phyloP scores from a whole-genome alignment of 2,329 filamentous ascomycete genomes.

The Aspergillus sp. region DNA sequence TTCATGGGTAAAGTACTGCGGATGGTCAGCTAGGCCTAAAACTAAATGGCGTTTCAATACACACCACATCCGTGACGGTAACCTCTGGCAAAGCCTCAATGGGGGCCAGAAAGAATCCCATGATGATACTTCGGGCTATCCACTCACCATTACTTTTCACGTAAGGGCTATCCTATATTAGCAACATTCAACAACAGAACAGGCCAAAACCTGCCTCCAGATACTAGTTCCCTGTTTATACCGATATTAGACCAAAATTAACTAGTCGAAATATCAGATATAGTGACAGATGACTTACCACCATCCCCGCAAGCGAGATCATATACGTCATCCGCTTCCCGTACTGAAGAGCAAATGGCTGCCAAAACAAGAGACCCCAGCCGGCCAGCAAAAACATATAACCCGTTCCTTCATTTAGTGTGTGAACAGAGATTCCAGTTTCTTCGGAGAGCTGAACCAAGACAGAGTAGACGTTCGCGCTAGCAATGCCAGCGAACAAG shows the following conservation, averaged over 20 bases:
- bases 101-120: conserved; percentile 42
- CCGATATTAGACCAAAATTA: neutral
- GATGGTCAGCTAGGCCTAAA: neutral
- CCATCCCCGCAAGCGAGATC: conserved; percentile 31
- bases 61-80: conserved; percentile 42
- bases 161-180: conserved; percentile 27
- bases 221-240: conserved; percentile 25
- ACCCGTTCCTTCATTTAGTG: conserved; percentile 41
- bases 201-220: conserved; percentile 31
- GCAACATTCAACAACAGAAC: neutral
- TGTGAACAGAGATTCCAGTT: conserved; percentile 35
- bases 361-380: conserved; percentile 50
- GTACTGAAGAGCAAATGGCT: conserved; percentile 48
- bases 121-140: conserved; percentile 38
- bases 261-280: neutral
- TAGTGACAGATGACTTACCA: conserved; percentile 24
- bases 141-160: conserved; percentile 37
- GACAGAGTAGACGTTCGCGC: conserved; percentile 42
- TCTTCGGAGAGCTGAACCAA: conserved; percentile 36
- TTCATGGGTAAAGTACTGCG: conserved; percentile 44
- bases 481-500: conserved; percentile 38
- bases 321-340: conserved; percentile 41
- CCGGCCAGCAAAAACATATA: conserved; percentile 45
- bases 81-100: conserved; percentile 45
- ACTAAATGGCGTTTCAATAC: conserved; percentile 9